These are phyloP conservation scores for Wickerhamiella occidentalis DNA, from an alignment of 805 yeast genomes.

Conservation along the genomic window DNA sequence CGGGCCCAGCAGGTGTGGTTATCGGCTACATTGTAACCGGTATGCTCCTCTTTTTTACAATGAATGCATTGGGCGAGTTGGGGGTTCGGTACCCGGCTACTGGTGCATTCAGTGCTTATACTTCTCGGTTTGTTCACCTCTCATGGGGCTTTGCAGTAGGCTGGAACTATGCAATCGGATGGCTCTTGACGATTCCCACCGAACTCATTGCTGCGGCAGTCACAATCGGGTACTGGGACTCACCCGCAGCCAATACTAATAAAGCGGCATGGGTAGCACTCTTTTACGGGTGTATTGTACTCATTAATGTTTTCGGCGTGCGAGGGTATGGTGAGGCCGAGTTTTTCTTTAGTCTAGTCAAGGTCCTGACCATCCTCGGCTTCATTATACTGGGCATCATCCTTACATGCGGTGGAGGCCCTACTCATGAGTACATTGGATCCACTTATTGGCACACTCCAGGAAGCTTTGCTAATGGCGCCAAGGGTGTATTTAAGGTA, in stretches of 20 bases:
- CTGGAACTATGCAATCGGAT: constrained; percentile 51
- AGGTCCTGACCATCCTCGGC: constrained; percentile 49
- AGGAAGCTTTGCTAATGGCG: constrained; percentile 55
- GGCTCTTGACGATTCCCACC: constrained; percentile 48
- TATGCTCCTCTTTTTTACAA: constrained; percentile 46
- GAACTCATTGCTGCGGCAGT: constrained; percentile 50
- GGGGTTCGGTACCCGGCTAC: constrained; percentile 46
- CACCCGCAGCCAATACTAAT: constrained; percentile 32
- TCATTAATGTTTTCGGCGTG: constrained; percentile 44
- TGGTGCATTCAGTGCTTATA: constrained; percentile 45
- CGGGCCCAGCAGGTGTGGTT: constrained; percentile 54
- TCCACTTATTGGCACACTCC: constrained; percentile 46
- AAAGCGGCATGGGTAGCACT: constrained; percentile 49
- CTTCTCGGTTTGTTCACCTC: constrained; percentile 47
- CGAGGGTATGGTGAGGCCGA: constrained; percentile 58
- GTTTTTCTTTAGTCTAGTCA: constrained; percentile 45
- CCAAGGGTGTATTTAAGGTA: constrained; percentile 62
- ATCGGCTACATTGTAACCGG: constrained; percentile 52
- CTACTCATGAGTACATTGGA: constrained; percentile 41
- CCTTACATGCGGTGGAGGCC: constrained; percentile 38
- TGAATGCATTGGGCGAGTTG: constrained; percentile 53
- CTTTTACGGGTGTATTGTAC: constrained; percentile 39
- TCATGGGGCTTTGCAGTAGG: constrained; percentile 57
- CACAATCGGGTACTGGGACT: constrained; percentile 41
- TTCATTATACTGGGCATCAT: constrained; percentile 50